phyloP scores from a whole-genome alignment of 768 basidiomycete species.

The Rhodocollybia butyracea region DNA sequence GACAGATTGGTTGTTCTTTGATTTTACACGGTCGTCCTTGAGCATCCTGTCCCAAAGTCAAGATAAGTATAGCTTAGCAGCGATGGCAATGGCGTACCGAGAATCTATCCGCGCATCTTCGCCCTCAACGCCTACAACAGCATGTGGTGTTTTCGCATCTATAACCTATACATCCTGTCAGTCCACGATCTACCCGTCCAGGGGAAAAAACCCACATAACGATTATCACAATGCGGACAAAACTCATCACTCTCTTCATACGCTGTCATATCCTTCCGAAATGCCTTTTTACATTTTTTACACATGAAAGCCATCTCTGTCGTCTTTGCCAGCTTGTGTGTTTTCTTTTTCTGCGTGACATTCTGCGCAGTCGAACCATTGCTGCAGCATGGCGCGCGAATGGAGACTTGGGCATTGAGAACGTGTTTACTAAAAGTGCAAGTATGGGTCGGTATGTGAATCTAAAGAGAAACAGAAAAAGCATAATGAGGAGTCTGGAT shows the following conservation, averaged over 20 bases:
- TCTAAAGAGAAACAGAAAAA: not conserved
- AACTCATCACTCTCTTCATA: slow-evolving; percentile 99
- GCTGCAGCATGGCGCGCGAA: slow-evolving; percentile 96
- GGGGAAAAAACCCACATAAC: slow-evolving; percentile 67
- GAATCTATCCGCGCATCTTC: slow-evolving; percentile 88
- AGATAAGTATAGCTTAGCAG: no score
- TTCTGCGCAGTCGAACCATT: slow-evolving; percentile 96
- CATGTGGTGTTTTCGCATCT: slow-evolving; percentile 88
- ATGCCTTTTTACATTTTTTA: slow-evolving; percentile 94
- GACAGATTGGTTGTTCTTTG: slow-evolving; percentile 46
- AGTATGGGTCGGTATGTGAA: slow-evolving; percentile 2
- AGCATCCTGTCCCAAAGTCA: slow-evolving; percentile 59
- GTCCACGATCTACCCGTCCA: not conserved
- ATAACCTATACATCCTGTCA: slow-evolving; percentile 56
- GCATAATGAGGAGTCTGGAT: not conserved
- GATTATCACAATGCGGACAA: slow-evolving; percentile 98
- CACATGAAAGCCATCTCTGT: slow-evolving; percentile 83
- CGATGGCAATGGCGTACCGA: no score
- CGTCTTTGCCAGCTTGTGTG: slow-evolving; percentile 70
- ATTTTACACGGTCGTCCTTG: slow-evolving; percentile 80
- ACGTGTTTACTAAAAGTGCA: slow-evolving; percentile 77
- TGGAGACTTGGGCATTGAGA: slow-evolving; percentile 92
- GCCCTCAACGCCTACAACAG: slow-evolving; percentile 82
- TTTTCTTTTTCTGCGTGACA: slow-evolving; percentile 87
- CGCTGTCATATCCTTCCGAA: slow-evolving; percentile 87